Percentiles rank a stretch among this genome's conserved stretches.
These are phyloP conservation scores for Piloderma croceum DNA, from an alignment of 768 basidiomycete species.

Conservation along the genomic window DNA sequence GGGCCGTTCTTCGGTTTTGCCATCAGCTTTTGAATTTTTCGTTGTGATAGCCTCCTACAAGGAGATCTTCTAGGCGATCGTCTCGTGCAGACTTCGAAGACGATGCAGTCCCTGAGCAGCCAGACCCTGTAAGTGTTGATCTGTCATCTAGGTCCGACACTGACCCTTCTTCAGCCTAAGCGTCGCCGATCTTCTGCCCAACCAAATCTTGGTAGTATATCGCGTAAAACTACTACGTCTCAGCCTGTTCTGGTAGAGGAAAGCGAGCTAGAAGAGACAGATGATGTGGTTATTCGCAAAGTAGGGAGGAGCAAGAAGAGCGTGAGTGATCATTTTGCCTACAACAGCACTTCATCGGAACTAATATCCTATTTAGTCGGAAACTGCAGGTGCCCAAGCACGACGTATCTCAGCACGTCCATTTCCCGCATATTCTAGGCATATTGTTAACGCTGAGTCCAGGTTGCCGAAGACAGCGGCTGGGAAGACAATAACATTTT, in stretches of 20 bases:
- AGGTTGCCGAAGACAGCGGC: conserved; percentile 58
- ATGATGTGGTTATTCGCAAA: conserved; percentile 55
- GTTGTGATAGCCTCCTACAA: conserved; percentile 16
- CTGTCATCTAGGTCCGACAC: conserved; percentile 6
- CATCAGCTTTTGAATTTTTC: background rate
- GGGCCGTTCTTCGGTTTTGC: background rate
- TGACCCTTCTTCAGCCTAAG: conserved; percentile 50
- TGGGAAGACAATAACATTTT: conserved; percentile 92
- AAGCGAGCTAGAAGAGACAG: conserved; percentile 73
- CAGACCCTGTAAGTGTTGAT: conserved; percentile 49
- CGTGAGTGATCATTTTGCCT: conserved; percentile 28
- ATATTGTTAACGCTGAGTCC: conserved; percentile 3
- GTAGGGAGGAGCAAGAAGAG: conserved; percentile 54
- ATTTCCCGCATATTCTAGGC: conserved; percentile 6
- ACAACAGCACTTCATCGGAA: conserved; percentile 5
- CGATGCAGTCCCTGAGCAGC: conserved; percentile 32
- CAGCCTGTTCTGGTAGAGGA: conserved; percentile 57
- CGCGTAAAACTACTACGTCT: conserved; percentile 28
- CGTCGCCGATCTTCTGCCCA: conserved; percentile 77
- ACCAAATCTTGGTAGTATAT: conserved; percentile 50
- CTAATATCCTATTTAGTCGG: conserved; percentile 27
- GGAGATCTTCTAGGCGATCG: conserved; percentile 61
- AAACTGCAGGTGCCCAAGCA: conserved; percentile 45
- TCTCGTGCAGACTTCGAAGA: conserved; percentile 50
- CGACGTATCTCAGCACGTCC: conserved; percentile 45